These are phyloP conservation scores for Nepenthes mirabilis DNA, from an alignment of 148 eudicot species.

Conservation along the genomic window DNA sequence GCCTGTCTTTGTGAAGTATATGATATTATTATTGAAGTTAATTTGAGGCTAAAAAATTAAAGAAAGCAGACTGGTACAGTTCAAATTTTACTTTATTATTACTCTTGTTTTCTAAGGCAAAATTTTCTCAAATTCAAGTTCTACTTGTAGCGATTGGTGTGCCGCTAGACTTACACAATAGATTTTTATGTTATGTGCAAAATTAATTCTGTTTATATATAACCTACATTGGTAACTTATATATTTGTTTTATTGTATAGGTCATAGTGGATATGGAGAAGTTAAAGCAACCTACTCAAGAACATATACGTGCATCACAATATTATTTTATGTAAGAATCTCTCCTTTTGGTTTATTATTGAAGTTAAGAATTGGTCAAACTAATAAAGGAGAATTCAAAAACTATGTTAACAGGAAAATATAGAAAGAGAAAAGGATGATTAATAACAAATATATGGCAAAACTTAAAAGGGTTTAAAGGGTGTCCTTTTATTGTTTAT, in stretches of 20 bases:
- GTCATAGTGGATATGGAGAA: constrained; percentile 88
- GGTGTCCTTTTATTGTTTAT: background rate
- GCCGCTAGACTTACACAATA: too few relatives aligned
- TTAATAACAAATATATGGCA: background rate
- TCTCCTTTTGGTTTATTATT: background rate
- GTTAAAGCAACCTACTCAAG: constrained; percentile 62
- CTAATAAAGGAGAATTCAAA: background rate
- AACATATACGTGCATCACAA: constrained; percentile 46
- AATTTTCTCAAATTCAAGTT: background rate
- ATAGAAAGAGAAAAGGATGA: background rate
- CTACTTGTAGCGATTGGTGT: too few relatives aligned
- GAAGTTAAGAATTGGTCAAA: background rate
- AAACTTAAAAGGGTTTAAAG: background rate
- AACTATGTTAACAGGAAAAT: too few relatives aligned
- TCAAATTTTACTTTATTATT: background rate
- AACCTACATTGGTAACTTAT: background rate
- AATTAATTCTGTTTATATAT: background rate
- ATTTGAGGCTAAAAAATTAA: too few relatives aligned
- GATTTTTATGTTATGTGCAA: background rate
- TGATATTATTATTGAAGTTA: too few relatives aligned
- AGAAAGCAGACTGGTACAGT: too few relatives aligned
- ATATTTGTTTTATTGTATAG: constrained; percentile 24
- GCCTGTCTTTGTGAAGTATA: too few relatives aligned
- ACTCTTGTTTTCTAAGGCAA: background rate
- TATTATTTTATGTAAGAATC: constrained; percentile 47